A percentile compares a stretch with the other conserved stretches of the same genome.
Evolutionary conservation across 257 asterid genomes (phyloP).

Genomic region (Solanum etuberosum): DNA sequence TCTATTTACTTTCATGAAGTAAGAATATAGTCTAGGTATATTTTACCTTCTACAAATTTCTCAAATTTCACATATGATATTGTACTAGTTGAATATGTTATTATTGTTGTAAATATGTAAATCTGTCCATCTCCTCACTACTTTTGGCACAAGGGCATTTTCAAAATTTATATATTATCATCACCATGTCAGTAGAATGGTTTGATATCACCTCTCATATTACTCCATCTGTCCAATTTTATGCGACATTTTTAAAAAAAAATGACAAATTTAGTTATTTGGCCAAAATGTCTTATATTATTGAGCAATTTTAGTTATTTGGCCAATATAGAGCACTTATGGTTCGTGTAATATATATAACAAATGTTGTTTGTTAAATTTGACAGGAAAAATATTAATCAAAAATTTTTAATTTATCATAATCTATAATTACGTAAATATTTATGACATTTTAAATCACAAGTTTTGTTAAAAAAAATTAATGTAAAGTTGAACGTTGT

Average conservation of each 20-base stretch:
- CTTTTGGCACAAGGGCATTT: neutral
- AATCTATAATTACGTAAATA: neutral
- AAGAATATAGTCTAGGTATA: too few species aligned
- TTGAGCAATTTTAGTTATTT: neutral
- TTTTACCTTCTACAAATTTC: too few species aligned
- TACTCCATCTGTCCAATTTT: neutral
- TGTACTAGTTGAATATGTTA: neutral
- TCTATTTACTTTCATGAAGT: rapidly evolving
- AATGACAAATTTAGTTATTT: neutral
- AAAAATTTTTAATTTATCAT: too few species aligned
- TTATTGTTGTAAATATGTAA: neutral
- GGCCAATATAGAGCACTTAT: neutral
- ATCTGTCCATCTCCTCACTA: neutral
- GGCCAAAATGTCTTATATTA: neutral
- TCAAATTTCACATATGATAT: neutral
- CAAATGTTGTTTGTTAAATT: neutral
- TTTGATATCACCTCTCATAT: neutral
- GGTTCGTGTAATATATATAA: neutral
- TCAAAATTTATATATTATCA: neutral
- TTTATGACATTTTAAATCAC: neutral
- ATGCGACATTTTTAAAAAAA: neutral
- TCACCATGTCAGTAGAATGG: neutral
- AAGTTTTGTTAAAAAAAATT: neutral
- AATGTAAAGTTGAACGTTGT: neutral
- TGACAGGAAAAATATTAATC: neutral